A percentile compares a stretch with the other conserved stretches of the same genome.
Evolutionary conservation across 2,329 filamentous ascomycete genomes (phyloP).

Genomic region (Fusarium acutatum): DNA sequence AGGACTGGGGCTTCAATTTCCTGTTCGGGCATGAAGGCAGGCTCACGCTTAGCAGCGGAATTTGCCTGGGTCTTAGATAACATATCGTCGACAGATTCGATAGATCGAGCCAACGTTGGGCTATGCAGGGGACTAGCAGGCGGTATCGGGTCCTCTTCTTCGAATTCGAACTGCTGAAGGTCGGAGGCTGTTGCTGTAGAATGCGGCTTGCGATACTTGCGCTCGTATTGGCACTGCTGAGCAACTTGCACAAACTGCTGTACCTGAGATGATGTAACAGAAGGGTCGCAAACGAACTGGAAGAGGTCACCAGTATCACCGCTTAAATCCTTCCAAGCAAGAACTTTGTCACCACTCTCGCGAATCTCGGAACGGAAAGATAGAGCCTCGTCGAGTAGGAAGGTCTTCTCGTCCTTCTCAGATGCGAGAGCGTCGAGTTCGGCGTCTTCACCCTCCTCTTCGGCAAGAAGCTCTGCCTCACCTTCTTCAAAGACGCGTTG

Average conservation of each 20-base stretch:
- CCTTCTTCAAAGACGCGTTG: conserved; percentile 98
- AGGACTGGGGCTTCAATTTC: conserved; percentile 42
- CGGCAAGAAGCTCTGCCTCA: conserved; percentile 88
- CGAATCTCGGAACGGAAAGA: conserved; percentile 87
- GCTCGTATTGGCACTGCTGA: conserved; percentile 95
- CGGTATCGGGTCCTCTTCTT: conserved; percentile 69
- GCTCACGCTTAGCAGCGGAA: conserved; percentile 55
- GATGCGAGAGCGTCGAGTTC: conserved; percentile 75
- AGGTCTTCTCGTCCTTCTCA: conserved; percentile 97
- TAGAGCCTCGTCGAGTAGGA: conserved; percentile 90
- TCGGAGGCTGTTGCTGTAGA: conserved; percentile 84
- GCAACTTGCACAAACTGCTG: conserved; percentile 84
- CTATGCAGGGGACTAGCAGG: conserved; percentile 70
- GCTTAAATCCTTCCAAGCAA: conserved; percentile 95
- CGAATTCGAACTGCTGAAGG: conserved; percentile 83
- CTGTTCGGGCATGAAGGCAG: conserved; percentile 44
- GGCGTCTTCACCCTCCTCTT: conserved; percentile 87
- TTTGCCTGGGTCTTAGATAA: conserved; percentile 60
- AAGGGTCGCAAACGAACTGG: conserved; percentile 92
- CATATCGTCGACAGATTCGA: conserved; percentile 67
- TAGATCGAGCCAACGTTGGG: conserved; percentile 62
- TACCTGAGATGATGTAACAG: conserved; percentile 74
- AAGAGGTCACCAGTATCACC: conserved; percentile 95
- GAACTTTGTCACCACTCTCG: conserved; percentile 81
- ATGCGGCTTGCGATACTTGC: conserved; percentile 85